Conservation (phyloP, 1,284 basidiomycete genomes). For the Lentinula novae-zelandiae region DNA sequence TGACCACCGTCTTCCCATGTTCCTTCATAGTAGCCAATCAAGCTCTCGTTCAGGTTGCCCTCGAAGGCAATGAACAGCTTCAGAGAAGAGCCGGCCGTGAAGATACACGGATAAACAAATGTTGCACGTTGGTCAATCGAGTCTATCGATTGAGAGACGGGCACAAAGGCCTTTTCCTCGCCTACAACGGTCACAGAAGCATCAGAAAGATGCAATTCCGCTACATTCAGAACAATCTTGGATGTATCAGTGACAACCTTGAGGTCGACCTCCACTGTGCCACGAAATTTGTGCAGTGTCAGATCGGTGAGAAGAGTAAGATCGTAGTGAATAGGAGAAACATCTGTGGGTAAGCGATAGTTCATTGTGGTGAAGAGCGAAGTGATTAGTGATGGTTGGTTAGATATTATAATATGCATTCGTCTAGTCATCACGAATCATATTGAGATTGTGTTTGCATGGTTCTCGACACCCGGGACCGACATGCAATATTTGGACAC, state of each 20-base stretch:
- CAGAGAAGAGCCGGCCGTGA: conserved; percentile 39
- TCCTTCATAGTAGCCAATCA: conserved; percentile 57
- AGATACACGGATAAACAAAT: conserved; percentile 42
- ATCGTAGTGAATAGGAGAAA: conserved; percentile 66
- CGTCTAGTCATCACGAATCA: too few species aligned
- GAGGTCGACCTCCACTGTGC: conserved; percentile 59
- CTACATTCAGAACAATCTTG: conserved; percentile 55
- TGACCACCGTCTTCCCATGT: conserved; percentile 37
- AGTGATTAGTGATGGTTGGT: too few species aligned
- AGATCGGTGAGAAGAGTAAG: conserved; percentile 72
- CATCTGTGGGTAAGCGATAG: conserved; percentile 58
- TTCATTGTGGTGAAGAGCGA: background rate
- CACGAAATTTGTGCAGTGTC: conserved; percentile 54
- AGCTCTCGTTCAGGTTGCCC: conserved; percentile 47
- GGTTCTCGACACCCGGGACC: too few species aligned
- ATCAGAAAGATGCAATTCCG: conserved; percentile 53
- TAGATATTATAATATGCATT: too few species aligned
- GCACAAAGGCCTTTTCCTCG: background rate
- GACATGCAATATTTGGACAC: too few species aligned
- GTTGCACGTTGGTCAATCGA: conserved; percentile 49
- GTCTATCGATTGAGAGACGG: conserved; percentile 40
- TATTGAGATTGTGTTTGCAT: too few species aligned
- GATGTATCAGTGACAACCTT: conserved; percentile 53
- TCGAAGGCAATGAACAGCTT: conserved; percentile 44
- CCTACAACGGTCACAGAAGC: conserved; percentile 22